Evolutionary conservation across 2,329 filamentous ascomycete genomes (phyloP).

Genomic region (Bipolaris victoriae): DNA sequence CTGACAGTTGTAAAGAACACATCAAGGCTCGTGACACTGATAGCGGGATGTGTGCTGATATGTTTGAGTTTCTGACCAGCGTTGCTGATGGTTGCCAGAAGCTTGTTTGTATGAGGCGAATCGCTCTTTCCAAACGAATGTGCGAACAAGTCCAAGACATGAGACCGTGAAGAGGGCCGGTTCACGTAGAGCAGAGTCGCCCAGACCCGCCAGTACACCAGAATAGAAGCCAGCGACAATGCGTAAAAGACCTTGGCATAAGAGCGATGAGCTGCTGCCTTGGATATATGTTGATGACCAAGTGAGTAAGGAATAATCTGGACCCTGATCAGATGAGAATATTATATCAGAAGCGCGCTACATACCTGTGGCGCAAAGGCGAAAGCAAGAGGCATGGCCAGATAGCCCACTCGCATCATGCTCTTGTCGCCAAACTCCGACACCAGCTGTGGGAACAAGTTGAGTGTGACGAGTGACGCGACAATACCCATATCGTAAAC

Average conservation of each 20-base stretch:
- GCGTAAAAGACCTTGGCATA: constrained; percentile 57
- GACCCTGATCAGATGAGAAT: constrained; percentile 15
- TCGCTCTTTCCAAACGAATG: constrained; percentile 55
- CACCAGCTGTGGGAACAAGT: constrained; percentile 43
- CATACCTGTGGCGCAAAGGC: constrained; percentile 45
- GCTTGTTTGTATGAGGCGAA: constrained; percentile 39
- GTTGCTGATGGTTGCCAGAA: constrained; percentile 34
- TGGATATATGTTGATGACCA: constrained; percentile 55
- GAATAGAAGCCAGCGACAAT: constrained; percentile 53
- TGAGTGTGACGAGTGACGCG: constrained; percentile 55
- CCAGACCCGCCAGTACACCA: constrained; percentile 56
- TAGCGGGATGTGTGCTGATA: constrained; percentile 63
- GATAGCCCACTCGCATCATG: constrained; percentile 34
- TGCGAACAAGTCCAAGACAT: constrained; percentile 41
- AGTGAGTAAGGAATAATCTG: constrained; percentile 56
- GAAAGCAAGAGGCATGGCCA: constrained; percentile 42
- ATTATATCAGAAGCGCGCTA: neutral
- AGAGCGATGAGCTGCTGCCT: constrained; percentile 48
- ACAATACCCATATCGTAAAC: constrained; percentile 53
- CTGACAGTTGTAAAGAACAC: constrained; percentile 62
- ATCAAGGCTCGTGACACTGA: constrained; percentile 64
- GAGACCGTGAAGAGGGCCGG: constrained; percentile 54
- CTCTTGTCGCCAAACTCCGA: constrained; percentile 30
- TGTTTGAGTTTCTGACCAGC: constrained; percentile 53
- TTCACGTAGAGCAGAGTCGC: constrained; percentile 55